These are phyloP conservation scores for Pestalotiopsis sp. DNA, from an alignment of 2,329 filamentous ascomycete species.

Conservation along the genomic window DNA sequence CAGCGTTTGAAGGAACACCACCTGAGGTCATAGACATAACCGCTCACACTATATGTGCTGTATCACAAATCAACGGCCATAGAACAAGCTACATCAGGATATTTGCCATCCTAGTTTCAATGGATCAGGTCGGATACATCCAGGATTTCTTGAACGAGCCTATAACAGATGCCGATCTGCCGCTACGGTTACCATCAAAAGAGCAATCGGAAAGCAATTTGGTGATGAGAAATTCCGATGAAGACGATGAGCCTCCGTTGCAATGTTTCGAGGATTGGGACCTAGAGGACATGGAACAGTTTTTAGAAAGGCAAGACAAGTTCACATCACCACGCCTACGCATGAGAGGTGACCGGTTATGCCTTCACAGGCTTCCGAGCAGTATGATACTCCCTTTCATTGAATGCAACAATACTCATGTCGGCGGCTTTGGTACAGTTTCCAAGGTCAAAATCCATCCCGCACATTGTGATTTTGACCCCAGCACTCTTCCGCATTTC, in stretches of 20 bases:
- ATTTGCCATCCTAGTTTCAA: slow-evolving; percentile 4
- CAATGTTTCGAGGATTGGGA: background rate
- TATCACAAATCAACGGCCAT: background rate
- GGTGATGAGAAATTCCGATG: background rate
- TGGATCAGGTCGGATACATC: background rate
- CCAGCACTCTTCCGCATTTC: background rate
- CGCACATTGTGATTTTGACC: slow-evolving; percentile 16
- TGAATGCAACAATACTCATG: background rate
- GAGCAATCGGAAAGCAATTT: background rate
- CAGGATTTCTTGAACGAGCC: background rate
- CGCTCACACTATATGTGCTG: background rate
- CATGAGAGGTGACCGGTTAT: background rate
- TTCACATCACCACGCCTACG: slow-evolving; percentile 1
- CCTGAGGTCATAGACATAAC: background rate
- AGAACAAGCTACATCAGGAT: background rate
- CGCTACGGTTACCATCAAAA: background rate
- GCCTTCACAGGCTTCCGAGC: background rate
- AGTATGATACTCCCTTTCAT: background rate
- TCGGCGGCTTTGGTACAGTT: slow-evolving; percentile 17
- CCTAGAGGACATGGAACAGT: background rate
- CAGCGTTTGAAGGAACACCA: background rate
- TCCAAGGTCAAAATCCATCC: slow-evolving; percentile 18
- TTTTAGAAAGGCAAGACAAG: background rate
- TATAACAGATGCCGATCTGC: background rate
- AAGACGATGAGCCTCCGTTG: background rate